phyloP scores from a whole-genome alignment of 2,329 filamentous ascomycete species.

The Penicillium sclerotiorum region DNA sequence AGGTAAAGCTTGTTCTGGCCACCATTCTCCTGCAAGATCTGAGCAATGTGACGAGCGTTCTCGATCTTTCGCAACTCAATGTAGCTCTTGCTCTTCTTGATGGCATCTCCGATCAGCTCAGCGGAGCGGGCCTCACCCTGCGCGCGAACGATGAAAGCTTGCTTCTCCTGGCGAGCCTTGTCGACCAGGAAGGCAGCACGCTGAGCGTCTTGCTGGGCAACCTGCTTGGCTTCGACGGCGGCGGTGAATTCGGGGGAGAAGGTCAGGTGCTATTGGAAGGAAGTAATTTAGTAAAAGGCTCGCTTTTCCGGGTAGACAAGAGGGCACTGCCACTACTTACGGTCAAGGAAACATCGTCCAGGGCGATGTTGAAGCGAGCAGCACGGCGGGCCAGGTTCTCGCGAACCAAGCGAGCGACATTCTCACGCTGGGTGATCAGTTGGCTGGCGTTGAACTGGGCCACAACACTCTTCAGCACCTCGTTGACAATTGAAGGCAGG shows the following conservation, averaged over 20 bases:
- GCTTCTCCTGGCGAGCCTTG: conserved; percentile 99
- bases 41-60: conserved; percentile 88
- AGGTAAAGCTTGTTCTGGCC: conserved; percentile 93
- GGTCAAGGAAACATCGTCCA: conserved; percentile 96
- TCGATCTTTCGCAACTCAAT: conserved; percentile 98
- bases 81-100: conserved; percentile 99
- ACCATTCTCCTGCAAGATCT: conserved; percentile 79
- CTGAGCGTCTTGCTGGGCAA: conserved; percentile 88
- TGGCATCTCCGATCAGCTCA: conserved; percentile 95
- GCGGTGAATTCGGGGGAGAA: conserved; percentile 72
- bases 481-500: conserved; percentile 95
- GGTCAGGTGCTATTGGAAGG: conserved; percentile 58
- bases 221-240: conserved; percentile 70
- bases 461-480: conserved; percentile 97
- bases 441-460: conserved; percentile 99
- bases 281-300: conserved; percentile 8
- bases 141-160: conserved; percentile 95
- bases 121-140: conserved; percentile 99
- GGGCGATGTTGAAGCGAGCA: conserved; percentile 92
- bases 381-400: conserved; percentile 91
- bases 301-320: neutral
- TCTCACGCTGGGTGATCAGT: conserved; percentile 98
- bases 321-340: conserved; percentile 59
- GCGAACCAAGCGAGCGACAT: conserved; percentile 84
- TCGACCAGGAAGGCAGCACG: conserved; percentile 96